These are phyloP conservation scores for Lumnitzera littorea DNA, from an alignment of 345 rosid species.

Conservation along the genomic window DNA sequence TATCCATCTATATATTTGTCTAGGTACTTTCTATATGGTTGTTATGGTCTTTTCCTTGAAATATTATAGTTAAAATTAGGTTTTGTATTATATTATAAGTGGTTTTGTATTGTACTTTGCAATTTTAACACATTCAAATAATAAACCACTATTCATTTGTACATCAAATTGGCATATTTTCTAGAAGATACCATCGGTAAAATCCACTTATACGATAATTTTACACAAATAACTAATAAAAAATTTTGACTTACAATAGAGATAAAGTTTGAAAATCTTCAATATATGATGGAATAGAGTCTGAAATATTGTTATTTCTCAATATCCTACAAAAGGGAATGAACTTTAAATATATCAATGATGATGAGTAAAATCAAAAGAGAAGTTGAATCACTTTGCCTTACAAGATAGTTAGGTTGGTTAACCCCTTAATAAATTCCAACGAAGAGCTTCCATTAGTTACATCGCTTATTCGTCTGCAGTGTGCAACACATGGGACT, in stretches of 20 bases:
- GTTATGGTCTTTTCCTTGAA: too few relatives aligned
- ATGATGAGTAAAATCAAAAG: background rate
- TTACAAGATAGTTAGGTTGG: slow-evolving; percentile 32
- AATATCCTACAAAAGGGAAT: slow-evolving; percentile 18
- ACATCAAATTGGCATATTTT: too few relatives aligned
- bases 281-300: slow-evolving; percentile 33
- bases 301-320: slow-evolving; percentile 30
- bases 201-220: too few relatives aligned
- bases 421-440: slow-evolving; percentile 29
- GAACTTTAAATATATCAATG: background rate
- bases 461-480: slow-evolving; percentile 33
- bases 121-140: too few relatives aligned
- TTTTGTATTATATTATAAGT: too few relatives aligned
- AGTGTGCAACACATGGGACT: background rate
- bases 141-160: too few relatives aligned
- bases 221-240: background rate
- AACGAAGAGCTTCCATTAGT: slow-evolving; percentile 31
- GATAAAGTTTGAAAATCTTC: slow-evolving; percentile 21
- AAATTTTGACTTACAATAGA: slow-evolving; percentile 7
- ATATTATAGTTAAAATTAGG: too few relatives aligned
- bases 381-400: background rate
- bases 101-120: too few relatives aligned
- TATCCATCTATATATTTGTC: too few relatives aligned
- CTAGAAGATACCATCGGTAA: too few relatives aligned
- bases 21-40: too few relatives aligned